Evolutionary conservation across 176 grass and related monocot species (phyloP).

Genomic region (Pharus latifolius): DNA sequence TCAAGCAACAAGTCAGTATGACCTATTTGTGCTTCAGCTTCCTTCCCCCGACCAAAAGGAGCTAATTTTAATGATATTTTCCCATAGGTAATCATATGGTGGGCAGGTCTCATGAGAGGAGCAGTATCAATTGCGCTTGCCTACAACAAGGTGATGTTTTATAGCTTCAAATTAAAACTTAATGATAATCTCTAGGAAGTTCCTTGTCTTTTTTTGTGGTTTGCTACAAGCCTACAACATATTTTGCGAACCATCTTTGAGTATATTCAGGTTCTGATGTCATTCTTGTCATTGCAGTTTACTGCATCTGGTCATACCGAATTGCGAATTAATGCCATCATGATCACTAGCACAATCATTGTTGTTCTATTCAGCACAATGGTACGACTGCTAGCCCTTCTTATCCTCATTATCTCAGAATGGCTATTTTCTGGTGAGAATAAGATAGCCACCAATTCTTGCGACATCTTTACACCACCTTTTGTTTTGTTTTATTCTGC

Average conservation of each 20-base stretch:
- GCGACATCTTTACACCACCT: background rate
- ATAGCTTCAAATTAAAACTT: background rate
- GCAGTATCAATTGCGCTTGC: constrained; percentile 99
- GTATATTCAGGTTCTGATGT: constrained; percentile 8
- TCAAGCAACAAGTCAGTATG: constrained; percentile 68
- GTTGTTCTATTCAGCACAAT: constrained; percentile 97
- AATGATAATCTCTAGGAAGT: constrained; percentile 6
- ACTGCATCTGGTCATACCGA: constrained; percentile 56
- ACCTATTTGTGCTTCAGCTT: constrained; percentile 1
- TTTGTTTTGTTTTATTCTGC: background rate
- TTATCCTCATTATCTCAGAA: background rate
- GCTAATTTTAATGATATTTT: constrained; percentile 17
- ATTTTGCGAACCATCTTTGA: background rate
- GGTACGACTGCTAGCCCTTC: constrained; percentile 32
- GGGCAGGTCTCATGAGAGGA: constrained; percentile 99
- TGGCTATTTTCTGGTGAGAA: background rate
- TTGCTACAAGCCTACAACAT: background rate
- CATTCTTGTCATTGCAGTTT: constrained; percentile 43
- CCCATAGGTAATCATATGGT: constrained; percentile 74
- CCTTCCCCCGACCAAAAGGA: background rate
- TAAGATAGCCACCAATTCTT: background rate
- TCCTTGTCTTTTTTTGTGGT: constrained; percentile 5
- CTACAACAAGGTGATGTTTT: constrained; percentile 82
- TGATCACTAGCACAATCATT: constrained; percentile 94
- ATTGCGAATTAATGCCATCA: constrained; percentile 56